Conservation (phyloP, 768 basidiomycete species). For the Boletus rubropictus region DNA sequence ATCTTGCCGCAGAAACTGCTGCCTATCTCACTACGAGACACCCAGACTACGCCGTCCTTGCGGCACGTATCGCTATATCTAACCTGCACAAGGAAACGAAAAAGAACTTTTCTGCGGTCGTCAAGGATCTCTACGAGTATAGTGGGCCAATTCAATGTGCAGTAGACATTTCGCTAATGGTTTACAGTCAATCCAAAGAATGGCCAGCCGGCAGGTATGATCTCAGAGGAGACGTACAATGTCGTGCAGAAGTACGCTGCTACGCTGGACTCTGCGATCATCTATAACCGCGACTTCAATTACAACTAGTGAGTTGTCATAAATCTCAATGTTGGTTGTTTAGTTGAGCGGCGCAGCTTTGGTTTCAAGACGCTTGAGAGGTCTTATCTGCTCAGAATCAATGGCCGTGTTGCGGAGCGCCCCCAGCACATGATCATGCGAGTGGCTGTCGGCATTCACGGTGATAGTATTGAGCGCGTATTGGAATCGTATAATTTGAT, state of each 20-base stretch:
- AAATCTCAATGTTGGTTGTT: not conserved
- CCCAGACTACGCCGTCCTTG: slow-evolving; percentile 96
- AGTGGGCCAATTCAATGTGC: slow-evolving; percentile 39
- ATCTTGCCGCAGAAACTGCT: slow-evolving; percentile 94
- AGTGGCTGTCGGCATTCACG: slow-evolving; percentile 96
- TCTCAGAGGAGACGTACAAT: slow-evolving; percentile 81
- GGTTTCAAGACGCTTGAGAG: slow-evolving; percentile 99
- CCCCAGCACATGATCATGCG: slow-evolving; percentile 99
- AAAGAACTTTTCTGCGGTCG: slow-evolving; percentile 90
- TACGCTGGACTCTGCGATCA: slow-evolving; percentile 85
- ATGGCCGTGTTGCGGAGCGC: slow-evolving; percentile 92
- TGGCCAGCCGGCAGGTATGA: slow-evolving; percentile 79
- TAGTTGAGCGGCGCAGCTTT: slow-evolving; percentile 48
- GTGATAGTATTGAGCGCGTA: slow-evolving; percentile 78
- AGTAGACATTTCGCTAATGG: not conserved
- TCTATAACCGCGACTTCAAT: slow-evolving; percentile 96
- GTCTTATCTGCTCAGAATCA: slow-evolving; percentile 91
- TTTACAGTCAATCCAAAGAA: slow-evolving; percentile 90
- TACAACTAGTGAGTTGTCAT: slow-evolving; percentile 75
- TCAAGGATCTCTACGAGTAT: slow-evolving; percentile 87
- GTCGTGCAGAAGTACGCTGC: slow-evolving; percentile 78
- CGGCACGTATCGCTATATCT: slow-evolving; percentile 97
- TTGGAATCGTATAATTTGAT: slow-evolving; percentile 93
- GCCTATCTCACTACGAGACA: slow-evolving; percentile 96
- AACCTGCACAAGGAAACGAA: slow-evolving; percentile 99